Evolutionary conservation across 495 filamentous ascomycete species (phyloP).

Genomic region (Penicillium robsamsonii): DNA sequence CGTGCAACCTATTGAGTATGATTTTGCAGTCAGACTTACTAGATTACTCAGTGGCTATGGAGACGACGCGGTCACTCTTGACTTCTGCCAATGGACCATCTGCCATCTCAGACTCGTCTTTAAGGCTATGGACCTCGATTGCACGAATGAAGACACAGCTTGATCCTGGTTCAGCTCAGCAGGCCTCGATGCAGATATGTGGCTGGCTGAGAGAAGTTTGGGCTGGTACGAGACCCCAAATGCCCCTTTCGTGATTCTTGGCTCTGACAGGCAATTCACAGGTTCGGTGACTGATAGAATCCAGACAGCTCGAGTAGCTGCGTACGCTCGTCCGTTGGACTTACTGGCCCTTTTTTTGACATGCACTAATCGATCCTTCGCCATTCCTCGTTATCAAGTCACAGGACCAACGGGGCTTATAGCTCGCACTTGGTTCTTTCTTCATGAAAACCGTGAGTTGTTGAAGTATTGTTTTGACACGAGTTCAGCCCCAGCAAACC

Average conservation of each 20-base stretch:
- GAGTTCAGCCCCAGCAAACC: constrained; percentile 20
- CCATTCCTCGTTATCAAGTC: constrained; percentile 19
- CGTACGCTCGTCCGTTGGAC: constrained; percentile 41
- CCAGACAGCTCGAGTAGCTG: constrained; percentile 41
- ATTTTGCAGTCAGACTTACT: constrained; percentile 64
- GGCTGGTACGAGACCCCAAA: constrained; percentile 54
- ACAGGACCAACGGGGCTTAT: constrained; percentile 31
- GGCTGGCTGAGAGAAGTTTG: constrained; percentile 79
- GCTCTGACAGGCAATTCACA: constrained; percentile 22
- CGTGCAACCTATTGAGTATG: constrained; percentile 70
- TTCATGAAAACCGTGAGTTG: constrained; percentile 32
- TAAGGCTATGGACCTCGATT: constrained; percentile 69
- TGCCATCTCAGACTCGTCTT: constrained; percentile 71
- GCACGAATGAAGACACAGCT: constrained; percentile 49
- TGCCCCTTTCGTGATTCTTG: not conserved
- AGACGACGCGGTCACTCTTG: constrained; percentile 66
- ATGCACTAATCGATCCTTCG: constrained; percentile 39
- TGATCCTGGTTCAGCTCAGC: constrained; percentile 61
- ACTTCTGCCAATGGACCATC: constrained; percentile 75
- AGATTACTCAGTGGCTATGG: constrained; percentile 58
- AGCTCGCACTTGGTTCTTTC: constrained; percentile 37
- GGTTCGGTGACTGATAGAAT: constrained; percentile 38
- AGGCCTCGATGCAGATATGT: constrained; percentile 66
- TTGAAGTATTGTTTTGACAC: constrained; percentile 41
- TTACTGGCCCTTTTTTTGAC: constrained; percentile 39